Evolutionary conservation across 371 early-diverging fungal species (phyloP), one percentile per base, ranked within the genome.

Genomic region (Dinochytrium kinnereticum): DNA sequence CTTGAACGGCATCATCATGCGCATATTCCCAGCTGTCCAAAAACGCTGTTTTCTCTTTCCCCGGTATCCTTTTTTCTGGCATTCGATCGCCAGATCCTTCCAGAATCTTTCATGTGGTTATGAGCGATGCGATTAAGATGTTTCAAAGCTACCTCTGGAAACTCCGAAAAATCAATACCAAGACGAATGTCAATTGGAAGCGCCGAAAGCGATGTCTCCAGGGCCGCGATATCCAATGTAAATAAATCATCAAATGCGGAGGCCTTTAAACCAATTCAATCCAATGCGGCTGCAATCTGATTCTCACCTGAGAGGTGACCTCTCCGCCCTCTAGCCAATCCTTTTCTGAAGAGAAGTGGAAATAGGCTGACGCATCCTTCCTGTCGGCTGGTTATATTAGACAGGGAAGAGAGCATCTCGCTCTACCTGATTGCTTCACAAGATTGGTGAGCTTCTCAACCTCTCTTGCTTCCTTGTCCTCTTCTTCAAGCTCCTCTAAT

Each of bases 401-500:
- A 26, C 10, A 5, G 5, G 5, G 26, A 13, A 5, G 13, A 26
- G 13, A 5, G n/a, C 55, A 53, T 53, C 26, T 15, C 55, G 7
- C 17, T 21, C 5, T 53, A 53, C 55, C 55, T 53, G n/a, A 13
- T 5, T 13, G 26, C 26, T 26, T 53, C 17, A 53, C n/a, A 5
- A 53, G 55, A 26, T 53, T 13, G 5, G 30, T 10, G 34, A 61
- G 31, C 34, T 17, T 61, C 61, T 61, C 13, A 7, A 13, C 36
- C 37, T 61, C 61, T 24, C 26, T 13, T 13, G 31, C 61, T 7
- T 61, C 61, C 61, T 61, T 37, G 2, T 61, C 61, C 36, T 61
- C 61, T 37, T 61, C 61, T 61, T 61, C 61, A 13, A 53, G 26
- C 26, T 13, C n/a, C 55, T 53, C 55, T 53, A 53, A 53, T 21